These are phyloP conservation scores for Metschnikowia dekortorum DNA, from an alignment of 805 yeast species.

Conservation along the genomic window DNA sequence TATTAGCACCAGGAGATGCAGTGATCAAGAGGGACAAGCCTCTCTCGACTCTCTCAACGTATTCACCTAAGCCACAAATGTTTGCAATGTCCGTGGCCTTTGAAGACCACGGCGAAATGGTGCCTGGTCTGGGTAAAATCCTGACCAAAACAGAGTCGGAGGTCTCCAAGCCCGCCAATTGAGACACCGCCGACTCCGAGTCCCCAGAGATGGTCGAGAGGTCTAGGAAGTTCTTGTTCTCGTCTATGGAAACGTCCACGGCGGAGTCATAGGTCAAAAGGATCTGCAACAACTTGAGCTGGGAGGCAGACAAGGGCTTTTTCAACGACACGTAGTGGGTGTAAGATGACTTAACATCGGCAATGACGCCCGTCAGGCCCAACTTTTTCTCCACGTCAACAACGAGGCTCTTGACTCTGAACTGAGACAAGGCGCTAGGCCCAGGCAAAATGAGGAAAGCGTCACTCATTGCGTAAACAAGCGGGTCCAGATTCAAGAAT, in stretches of 20 bases:
- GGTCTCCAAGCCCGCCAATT: constrained; percentile 7
- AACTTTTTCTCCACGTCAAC: constrained; percentile 70
- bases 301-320: constrained; percentile 33
- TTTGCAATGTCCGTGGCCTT: constrained; percentile 93
- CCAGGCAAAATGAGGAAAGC: constrained; percentile 61
- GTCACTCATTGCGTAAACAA: constrained; percentile 14
- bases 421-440: constrained; percentile 82
- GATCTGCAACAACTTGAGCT: constrained; percentile 47
- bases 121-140: constrained; percentile 88
- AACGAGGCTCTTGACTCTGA: constrained; percentile 72
- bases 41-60: constrained; percentile 83
- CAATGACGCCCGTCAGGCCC: constrained; percentile 56
- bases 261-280: constrained; percentile 73
- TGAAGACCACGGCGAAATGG: constrained; percentile 98
- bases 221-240: constrained; percentile 38
- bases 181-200: constrained; percentile 11
- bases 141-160: constrained; percentile 53
- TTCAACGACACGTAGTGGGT: constrained; percentile 75
- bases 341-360: constrained; percentile 66
- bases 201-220: constrained; percentile 25
- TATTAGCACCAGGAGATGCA: constrained; percentile 56
- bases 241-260: constrained; percentile 48
- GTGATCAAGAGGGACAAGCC: constrained; percentile 70
- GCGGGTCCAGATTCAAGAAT: background rate
- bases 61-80: constrained; percentile 74